Base-by-base conservation (phyloP, 768 basidiomycete genomes). In the Naganishia randhawae region DNA sequence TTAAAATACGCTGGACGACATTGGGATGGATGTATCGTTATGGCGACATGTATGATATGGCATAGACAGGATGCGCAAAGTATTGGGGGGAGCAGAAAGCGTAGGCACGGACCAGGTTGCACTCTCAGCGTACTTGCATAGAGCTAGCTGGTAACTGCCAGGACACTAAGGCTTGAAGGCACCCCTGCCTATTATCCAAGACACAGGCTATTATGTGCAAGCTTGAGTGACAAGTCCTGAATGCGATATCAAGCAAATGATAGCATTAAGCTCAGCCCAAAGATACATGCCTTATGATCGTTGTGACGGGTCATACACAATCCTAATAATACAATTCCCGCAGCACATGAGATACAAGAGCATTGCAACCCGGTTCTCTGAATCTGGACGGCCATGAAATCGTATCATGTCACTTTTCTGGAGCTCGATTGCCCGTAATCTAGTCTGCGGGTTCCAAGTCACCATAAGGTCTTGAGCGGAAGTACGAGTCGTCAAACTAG, bases 401-500 rank as follows among this genome's bases (percentile, higher is more conserved):
- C n/a, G 16, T 17, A n/a, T 50, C 29, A 65, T 32, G 51, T n/a
- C 51, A 17, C 37, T 50, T 41, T 52, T 51, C 42, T 61, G 39
- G 19, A 19, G 22, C 42, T 42, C 9, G 8, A 6, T 57, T 14
- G 9, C 41, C 8, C 50, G 69, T 69, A 31, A 70, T 70, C 73
- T 81, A 87, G 65, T 87, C 86, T 69, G 86, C 85, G 16, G 87
- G 84, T 77, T 95, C 91, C 61, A 92, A 80, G 74, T 92, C 90
- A 61, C 94, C 94, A 73, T 93, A 98, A 13, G 93, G 92, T 82
- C 88, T 88, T 51, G 89, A 85, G 72, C 85, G 89, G 85, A 90
- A 95, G 81, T 96, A 98, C 54, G 87, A 90, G 70, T 96, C 93
- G 77, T 99, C 95, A 76, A 89, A 96, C 80, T 77, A 66, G 51